Percentiles rank a stretch among this genome's conserved stretches.
Conservation (phyloP, 1,284 basidiomycete genomes). For the Agroathelia rolfsii region DNA sequence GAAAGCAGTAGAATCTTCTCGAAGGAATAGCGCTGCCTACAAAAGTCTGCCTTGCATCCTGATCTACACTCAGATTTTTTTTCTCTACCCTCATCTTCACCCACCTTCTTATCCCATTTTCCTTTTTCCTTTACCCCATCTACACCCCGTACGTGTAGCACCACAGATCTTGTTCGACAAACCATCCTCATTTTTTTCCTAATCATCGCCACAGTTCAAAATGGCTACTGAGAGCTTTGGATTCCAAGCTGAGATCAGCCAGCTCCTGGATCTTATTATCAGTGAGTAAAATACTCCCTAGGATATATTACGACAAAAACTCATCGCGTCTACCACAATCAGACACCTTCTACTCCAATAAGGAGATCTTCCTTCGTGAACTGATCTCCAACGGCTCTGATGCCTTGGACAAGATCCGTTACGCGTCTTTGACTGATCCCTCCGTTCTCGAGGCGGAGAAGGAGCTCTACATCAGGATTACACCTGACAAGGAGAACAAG, state of each 20-base stretch:
- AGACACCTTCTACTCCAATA: conserved; percentile 99
- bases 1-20: conserved; percentile 21
- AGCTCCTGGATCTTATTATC: conserved; percentile 87
- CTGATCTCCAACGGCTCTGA: conserved; percentile 89
- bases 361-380: conserved; percentile 97
- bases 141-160: conserved; percentile 1
- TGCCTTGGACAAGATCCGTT: conserved; percentile 96
- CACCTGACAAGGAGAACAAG: conserved; percentile 94
- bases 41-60: too few species aligned
- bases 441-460: conserved; percentile 79
- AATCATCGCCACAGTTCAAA: conserved; percentile 21
- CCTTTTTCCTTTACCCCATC: conserved; percentile 1
- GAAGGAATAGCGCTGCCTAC: conserved; percentile 10
- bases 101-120: too few species aligned
- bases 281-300: conserved; percentile 37
- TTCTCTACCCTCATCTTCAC: conserved; percentile 15
- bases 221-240: conserved; percentile 80
- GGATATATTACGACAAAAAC: conserved; percentile 1
- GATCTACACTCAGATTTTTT: too few species aligned
- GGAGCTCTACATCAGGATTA: conserved; percentile 89
- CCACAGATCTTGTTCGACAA: conserved; percentile 7
- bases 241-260: conserved; percentile 96
- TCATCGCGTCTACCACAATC: conserved; percentile 3
- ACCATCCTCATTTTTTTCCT: conserved; percentile 13
- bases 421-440: conserved; percentile 87